phyloP scores from a whole-genome alignment of 2,329 filamentous ascomycete species.

The Alternaria sp. region DNA sequence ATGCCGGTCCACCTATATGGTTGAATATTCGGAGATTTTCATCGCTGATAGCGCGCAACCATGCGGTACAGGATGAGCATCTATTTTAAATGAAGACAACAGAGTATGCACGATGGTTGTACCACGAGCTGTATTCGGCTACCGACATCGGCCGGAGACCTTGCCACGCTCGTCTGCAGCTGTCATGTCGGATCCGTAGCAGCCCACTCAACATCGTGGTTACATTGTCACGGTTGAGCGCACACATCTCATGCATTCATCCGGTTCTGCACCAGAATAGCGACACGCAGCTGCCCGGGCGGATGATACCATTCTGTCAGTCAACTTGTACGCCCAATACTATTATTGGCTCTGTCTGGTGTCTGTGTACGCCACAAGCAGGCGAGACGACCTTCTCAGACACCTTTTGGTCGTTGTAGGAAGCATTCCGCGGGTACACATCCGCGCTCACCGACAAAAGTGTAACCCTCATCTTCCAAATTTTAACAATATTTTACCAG shows the following conservation, averaged over 20 bases:
- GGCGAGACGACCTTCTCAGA: background rate
- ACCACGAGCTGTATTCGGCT: slow-evolving; percentile 16
- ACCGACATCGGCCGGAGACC: slow-evolving; percentile 33
- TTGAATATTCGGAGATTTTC: slow-evolving; percentile 17
- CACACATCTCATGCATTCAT: background rate
- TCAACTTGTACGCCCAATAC: background rate
- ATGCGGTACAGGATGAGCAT: background rate
- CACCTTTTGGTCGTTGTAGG: background rate
- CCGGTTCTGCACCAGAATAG: background rate
- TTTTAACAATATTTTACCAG: background rate
- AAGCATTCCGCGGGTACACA: background rate
- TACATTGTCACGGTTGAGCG: background rate
- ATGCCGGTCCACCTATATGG: slow-evolving; percentile 17
- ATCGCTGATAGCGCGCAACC: slow-evolving; percentile 3
- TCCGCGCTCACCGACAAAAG: background rate
- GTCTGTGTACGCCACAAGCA: background rate
- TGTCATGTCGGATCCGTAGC: slow-evolving; percentile 20
- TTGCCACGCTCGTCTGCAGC: slow-evolving; percentile 22
- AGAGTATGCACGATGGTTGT: slow-evolving; percentile 8
- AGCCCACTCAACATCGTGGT: background rate
- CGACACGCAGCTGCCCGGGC: background rate
- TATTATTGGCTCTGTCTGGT: background rate
- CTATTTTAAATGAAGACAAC: background rate
- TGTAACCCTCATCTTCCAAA: background rate
- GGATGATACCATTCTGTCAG: background rate